Conservation (phyloP, 176 grass and related monocot species). For the Themeda triandra region DNA sequence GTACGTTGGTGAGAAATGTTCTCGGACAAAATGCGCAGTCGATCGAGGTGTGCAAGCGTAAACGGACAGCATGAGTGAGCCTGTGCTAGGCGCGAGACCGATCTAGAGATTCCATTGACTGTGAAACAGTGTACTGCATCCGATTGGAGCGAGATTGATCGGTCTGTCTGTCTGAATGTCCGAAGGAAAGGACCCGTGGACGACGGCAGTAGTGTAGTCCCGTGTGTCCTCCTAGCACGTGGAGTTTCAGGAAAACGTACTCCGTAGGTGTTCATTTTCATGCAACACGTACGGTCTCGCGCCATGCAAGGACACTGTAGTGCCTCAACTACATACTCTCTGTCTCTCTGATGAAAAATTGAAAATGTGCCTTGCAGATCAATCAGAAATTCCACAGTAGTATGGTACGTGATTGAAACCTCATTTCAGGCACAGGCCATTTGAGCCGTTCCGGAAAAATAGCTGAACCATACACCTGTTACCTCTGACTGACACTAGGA, state of each 20-base stretch:
- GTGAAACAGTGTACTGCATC: conserved; percentile 2
- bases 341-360: background rate
- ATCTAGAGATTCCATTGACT: conserved; percentile 34
- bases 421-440: background rate
- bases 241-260: background rate
- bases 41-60: conserved; percentile 5
- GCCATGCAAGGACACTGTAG: background rate
- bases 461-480: too few species aligned
- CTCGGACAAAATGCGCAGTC: background rate
- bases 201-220: background rate
- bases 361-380: too few species aligned
- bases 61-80: conserved; percentile 13
- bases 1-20: background rate
- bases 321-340: background rate
- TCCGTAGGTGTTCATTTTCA: background rate
- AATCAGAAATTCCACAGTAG: background rate
- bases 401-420: background rate
- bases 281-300: background rate
- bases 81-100: background rate
- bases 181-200: background rate
- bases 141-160: background rate
- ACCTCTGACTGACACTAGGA: too few species aligned
- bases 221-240: background rate
- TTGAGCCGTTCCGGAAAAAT: too few species aligned
- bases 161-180: background rate